Percentiles rank a stretch among this genome's conserved stretches.
Evolutionary conservation across 2,329 filamentous ascomycete species (phyloP).

Genomic region (Fusarium sp.): DNA sequence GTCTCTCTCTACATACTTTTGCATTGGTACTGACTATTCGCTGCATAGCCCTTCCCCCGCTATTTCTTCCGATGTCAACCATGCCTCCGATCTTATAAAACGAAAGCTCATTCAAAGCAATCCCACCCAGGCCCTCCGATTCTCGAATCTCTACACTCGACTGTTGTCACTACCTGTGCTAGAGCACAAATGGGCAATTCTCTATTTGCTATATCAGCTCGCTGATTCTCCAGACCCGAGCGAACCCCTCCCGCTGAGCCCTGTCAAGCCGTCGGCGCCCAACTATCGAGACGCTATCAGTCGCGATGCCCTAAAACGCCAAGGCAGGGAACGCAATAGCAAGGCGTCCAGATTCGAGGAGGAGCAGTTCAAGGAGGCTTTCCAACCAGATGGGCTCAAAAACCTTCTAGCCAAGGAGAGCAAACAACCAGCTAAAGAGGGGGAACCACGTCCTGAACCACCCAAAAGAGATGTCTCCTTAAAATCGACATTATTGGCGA

Average conservation of each 20-base stretch:
- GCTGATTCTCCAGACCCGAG: constrained; percentile 71
- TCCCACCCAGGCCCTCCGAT: constrained; percentile 79
- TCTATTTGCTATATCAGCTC: constrained; percentile 88
- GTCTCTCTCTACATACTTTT: neutral
- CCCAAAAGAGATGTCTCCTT: constrained; percentile 61
- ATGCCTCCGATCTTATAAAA: constrained; percentile 92
- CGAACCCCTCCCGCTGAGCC: constrained; percentile 59
- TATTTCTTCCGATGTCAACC: constrained; percentile 79
- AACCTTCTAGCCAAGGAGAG: constrained; percentile 55
- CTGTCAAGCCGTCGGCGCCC: constrained; percentile 51
- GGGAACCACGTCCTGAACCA: constrained; percentile 45
- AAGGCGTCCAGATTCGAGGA: constrained; percentile 56
- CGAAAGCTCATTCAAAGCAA: constrained; percentile 83
- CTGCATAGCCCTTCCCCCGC: constrained; percentile 59
- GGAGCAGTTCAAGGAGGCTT: constrained; percentile 61
- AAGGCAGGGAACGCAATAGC: constrained; percentile 49
- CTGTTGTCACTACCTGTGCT: constrained; percentile 91
- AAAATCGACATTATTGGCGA: constrained; percentile 66
- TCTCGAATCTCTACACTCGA: constrained; percentile 89
- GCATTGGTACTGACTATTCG: constrained; percentile 7
- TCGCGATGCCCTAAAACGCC: constrained; percentile 50
- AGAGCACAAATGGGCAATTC: constrained; percentile 95
- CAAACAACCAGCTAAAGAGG: constrained; percentile 51
- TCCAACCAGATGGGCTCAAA: constrained; percentile 62
- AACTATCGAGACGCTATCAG: constrained; percentile 52